These are phyloP conservation scores for Rhizoclosmatium globosum DNA, from an alignment of 192 early-diverging fungal genomes.

Conservation along the genomic window DNA sequence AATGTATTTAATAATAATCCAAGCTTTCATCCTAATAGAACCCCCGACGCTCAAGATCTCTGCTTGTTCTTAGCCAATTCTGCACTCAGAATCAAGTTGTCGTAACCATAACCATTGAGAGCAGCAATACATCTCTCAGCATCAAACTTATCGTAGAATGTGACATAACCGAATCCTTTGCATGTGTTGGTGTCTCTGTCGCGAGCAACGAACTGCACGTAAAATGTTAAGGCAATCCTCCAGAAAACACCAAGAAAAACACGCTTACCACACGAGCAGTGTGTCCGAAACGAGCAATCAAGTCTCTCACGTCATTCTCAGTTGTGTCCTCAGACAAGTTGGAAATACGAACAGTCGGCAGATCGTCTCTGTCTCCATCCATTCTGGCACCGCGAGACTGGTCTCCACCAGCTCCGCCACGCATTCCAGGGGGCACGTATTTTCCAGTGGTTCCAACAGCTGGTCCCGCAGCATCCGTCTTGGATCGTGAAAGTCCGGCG, in stretches of 20 bases:
- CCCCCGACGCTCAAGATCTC: constrained; percentile 15
- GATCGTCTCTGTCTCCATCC: constrained; percentile 57
- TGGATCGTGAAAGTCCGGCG: constrained; percentile 15
- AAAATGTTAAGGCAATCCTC: not conserved
- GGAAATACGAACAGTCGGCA: constrained; percentile 81
- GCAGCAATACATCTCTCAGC: constrained; percentile 85
- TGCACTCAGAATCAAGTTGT: constrained; percentile 91
- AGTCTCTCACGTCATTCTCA: constrained; percentile 88
- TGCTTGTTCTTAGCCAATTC: constrained; percentile 78
- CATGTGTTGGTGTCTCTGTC: constrained; percentile 85
- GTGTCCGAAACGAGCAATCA: constrained; percentile 87
- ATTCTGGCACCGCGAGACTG: constrained; percentile 31
- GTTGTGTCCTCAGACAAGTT: constrained; percentile 95
- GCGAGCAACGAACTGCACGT: constrained; percentile 74
- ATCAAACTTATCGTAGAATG: constrained; percentile 79
- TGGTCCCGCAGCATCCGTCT: constrained; percentile 31
- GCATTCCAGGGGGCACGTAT: constrained; percentile 90
- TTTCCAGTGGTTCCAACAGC: constrained; percentile 56
- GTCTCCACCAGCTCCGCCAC: constrained; percentile 63
- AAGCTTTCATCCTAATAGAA: not conserved
- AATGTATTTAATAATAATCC: not conserved
- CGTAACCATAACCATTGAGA: constrained; percentile 96
- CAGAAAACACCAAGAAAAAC: constrained; percentile 16
- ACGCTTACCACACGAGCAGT: constrained; percentile 73
- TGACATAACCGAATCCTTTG: constrained; percentile 97